phyloP scores from a whole-genome alignment of 129 eudicot genomes.

The Chrysanthemum makinoi region DNA sequence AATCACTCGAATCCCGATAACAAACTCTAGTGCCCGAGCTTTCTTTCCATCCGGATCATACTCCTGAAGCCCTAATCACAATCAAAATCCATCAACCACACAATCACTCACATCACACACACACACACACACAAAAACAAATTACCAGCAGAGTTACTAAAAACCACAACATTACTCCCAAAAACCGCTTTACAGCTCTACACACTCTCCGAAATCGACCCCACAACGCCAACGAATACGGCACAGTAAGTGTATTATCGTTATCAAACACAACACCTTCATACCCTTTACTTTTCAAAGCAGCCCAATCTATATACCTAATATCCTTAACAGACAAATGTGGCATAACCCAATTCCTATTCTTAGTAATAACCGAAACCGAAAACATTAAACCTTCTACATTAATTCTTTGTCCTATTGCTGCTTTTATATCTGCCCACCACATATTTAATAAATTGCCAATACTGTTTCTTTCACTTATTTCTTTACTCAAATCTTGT shows the following conservation, averaged over 20 bases:
- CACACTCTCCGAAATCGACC: slow-evolving; percentile 47
- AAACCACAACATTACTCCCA: slow-evolving; percentile 85
- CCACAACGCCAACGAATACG: slow-evolving; percentile 78
- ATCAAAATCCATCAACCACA: slow-evolving; percentile 3
- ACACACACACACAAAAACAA: slow-evolving; percentile 18
- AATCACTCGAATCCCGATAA: slow-evolving; percentile 81
- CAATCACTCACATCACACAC: slow-evolving; percentile 21
- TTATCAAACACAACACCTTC: slow-evolving; percentile 89
- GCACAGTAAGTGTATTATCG: slow-evolving; percentile 86
- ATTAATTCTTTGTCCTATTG: slow-evolving; percentile 72
- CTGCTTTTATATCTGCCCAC: slow-evolving; percentile 76
- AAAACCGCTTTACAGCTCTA: slow-evolving; percentile 75
- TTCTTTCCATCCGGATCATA: slow-evolving; percentile 87
- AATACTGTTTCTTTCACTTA: slow-evolving; percentile 17
- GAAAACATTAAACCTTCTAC: slow-evolving; percentile 59
- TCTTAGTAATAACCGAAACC: slow-evolving; percentile 48
- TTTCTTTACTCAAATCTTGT: not conserved
- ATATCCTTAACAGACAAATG: slow-evolving; percentile 67
- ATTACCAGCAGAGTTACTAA: slow-evolving; percentile 96
- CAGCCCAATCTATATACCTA: slow-evolving; percentile 79
- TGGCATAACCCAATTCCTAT: slow-evolving; percentile 62
- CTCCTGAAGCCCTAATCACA: slow-evolving; percentile 58
- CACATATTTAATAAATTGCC: slow-evolving; percentile 53
- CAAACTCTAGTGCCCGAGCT: slow-evolving; percentile 69
- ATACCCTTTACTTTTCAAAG: slow-evolving; percentile 61